Conservation (phyloP, 1,284 basidiomycete species). For the Neolentinus lepideus region DNA sequence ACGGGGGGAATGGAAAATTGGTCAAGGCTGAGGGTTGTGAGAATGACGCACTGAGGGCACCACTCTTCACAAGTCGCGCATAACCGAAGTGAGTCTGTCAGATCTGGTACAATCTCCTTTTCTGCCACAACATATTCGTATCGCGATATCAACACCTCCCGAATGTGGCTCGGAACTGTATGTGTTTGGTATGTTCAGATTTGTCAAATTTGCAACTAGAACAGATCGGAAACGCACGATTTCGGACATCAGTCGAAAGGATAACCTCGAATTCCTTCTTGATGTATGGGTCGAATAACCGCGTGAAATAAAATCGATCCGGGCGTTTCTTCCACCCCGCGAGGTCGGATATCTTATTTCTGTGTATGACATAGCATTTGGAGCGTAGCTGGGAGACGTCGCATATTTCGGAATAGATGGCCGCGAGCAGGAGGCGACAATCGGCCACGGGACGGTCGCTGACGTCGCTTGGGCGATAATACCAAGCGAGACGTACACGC, state of each 20-base stretch:
- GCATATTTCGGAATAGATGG: slow-evolving; percentile 93
- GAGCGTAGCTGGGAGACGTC: slow-evolving; percentile 88
- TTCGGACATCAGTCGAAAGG: slow-evolving; percentile 79
- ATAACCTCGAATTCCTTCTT: slow-evolving; percentile 98
- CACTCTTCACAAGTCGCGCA: slow-evolving; percentile 86
- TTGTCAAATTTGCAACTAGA: slow-evolving; percentile 3
- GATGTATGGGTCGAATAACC: slow-evolving; percentile 95
- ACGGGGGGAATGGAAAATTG: slow-evolving; percentile 7
- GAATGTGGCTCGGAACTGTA: slow-evolving; percentile 75
- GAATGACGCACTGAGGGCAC: slow-evolving; percentile 77
- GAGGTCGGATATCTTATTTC: slow-evolving; percentile 91
- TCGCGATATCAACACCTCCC: slow-evolving; percentile 67
- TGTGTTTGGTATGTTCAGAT: slow-evolving; percentile 6
- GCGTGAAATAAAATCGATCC: slow-evolving; percentile 92
- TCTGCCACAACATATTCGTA: slow-evolving; percentile 97
- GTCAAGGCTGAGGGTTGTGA: slow-evolving; percentile 2
- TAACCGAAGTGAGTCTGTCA: slow-evolving; percentile 80
- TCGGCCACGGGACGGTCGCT: slow-evolving; percentile 81
- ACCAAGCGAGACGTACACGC: slow-evolving; percentile 86
- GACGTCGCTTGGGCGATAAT: slow-evolving; percentile 88
- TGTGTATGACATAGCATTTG: slow-evolving; percentile 88
- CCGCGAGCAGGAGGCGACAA: slow-evolving; percentile 84
- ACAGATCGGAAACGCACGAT: slow-evolving; percentile 69
- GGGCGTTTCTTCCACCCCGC: slow-evolving; percentile 93
- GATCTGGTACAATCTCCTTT: slow-evolving; percentile 85